Base-by-base conservation (phyloP, 257 asterid genomes). In the Forsythia suspensa region DNA sequence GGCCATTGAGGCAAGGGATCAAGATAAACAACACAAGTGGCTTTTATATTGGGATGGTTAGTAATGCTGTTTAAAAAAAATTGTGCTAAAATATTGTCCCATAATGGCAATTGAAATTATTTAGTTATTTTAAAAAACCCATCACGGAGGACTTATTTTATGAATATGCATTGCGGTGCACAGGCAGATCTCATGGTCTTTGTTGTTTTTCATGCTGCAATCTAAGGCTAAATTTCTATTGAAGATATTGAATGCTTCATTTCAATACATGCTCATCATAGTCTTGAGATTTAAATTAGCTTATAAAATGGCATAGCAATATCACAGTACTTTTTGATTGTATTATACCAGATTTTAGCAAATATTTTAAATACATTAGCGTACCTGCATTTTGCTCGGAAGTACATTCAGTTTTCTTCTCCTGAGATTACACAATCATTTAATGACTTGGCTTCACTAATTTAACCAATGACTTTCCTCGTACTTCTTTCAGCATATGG, bases 21-120 rank as follows among this genome's bases (percentile, higher is more conserved):
- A 87, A 82, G 86, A 91, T 44, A 93, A 92, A 67, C 94, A 92
- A 77, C 89, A 87, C 51, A 96, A 92, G 80, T 94, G 97, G 98
- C 97, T 96, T 76, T 18, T 90, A 46, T 96, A 96, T 77, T 96
- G 99, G 34, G 34, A 0, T 29, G 34, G 34, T 29, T 29, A 29
- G 34, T 29, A 29, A 98, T 29, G 34, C 34, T 29, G 34, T 29
- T 29, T 29, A 29, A 29, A 29, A 97, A 98, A 82, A 97, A 98
- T 96, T 73, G 75, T 92, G 59, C n/a, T 66, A 77, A 39, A 55
- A 21, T 55, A 5, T 8, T 24, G 70, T 63, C 21, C 39, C 65
- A 12, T 11, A 34, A 13, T 69, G 59, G 9, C 41, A 66, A 39
- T 44, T 67, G 37, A 44, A 51, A 16, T 24, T 72, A 21, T 51